These are phyloP conservation scores for Carallia brachiata DNA, from an alignment of 345 rosid species.

Conservation along the genomic window DNA sequence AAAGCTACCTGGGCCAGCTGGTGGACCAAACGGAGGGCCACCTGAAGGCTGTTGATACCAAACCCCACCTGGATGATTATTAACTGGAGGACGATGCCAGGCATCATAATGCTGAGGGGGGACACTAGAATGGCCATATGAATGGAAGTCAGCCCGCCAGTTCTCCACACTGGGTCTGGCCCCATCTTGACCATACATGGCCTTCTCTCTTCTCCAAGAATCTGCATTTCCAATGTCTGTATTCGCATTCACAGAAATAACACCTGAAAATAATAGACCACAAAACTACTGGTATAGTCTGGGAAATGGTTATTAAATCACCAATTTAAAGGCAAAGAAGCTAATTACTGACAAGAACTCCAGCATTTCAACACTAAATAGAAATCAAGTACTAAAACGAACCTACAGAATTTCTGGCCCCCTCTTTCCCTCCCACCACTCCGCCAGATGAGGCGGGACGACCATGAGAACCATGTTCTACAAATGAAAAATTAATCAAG, in stretches of 20 bases:
- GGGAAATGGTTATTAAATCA: background rate
- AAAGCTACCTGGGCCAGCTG: slow-evolving; percentile 74
- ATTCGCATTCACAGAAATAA: slow-evolving; percentile 38
- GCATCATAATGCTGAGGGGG: slow-evolving; percentile 65
- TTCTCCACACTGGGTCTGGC: slow-evolving; percentile 50
- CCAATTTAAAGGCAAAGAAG: background rate
- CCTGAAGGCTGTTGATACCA: slow-evolving; percentile 89
- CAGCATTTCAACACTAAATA: background rate
- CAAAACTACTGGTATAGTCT: background rate
- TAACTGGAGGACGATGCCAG: slow-evolving; percentile 81
- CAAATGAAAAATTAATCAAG: slow-evolving; percentile 22
- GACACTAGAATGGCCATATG: slow-evolving; percentile 52
- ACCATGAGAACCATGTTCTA: slow-evolving; percentile 52
- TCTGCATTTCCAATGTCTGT: slow-evolving; percentile 34
- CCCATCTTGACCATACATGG: slow-evolving; percentile 56
- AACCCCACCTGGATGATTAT: slow-evolving; percentile 74
- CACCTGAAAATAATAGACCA: slow-evolving; percentile 28
- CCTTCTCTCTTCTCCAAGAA: slow-evolving; percentile 72
- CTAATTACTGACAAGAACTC: background rate
- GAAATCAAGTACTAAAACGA: slow-evolving; percentile 23
- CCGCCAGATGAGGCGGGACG: slow-evolving; percentile 58
- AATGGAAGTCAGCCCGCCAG: slow-evolving; percentile 63
- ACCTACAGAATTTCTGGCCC: slow-evolving; percentile 45
- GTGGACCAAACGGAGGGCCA: slow-evolving; percentile 68
- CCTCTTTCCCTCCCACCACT: slow-evolving; percentile 41